Percentiles rank a stretch among this genome's conserved stretches.
Evolutionary conservation across 2,329 filamentous ascomycete genomes (phyloP).

Genomic region (Alternaria tenuissima): DNA sequence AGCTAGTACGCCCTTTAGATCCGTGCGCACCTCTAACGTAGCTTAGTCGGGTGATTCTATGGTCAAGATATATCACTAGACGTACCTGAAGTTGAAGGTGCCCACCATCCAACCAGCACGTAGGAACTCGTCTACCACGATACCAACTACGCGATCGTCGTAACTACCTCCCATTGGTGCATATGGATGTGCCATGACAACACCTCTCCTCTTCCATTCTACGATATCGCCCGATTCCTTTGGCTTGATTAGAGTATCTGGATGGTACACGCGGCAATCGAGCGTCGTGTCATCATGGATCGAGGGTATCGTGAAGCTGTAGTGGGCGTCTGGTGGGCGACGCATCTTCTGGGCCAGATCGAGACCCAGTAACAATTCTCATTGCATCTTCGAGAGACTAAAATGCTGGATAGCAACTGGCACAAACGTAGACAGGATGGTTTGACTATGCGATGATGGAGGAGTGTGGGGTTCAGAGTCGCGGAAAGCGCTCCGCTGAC

Average conservation of each 20-base stretch:
- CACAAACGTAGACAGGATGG: background rate
- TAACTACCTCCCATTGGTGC: slow-evolving; percentile 84
- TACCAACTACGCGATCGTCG: slow-evolving; percentile 81
- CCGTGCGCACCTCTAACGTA: slow-evolving; percentile 74
- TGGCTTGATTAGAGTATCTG: slow-evolving; percentile 34
- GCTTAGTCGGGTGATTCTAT: background rate
- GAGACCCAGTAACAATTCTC: slow-evolving; percentile 31
- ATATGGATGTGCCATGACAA: slow-evolving; percentile 88
- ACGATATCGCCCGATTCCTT: background rate
- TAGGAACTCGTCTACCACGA: slow-evolving; percentile 70
- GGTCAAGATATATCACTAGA: background rate
- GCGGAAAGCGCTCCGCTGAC: slow-evolving; percentile 3
- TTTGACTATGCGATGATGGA: background rate
- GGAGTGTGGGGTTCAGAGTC: slow-evolving; percentile 5
- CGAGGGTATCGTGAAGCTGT: slow-evolving; percentile 81
- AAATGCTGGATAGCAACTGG: background rate
- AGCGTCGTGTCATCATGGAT: slow-evolving; percentile 79
- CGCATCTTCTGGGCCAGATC: slow-evolving; percentile 35
- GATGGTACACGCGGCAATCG: slow-evolving; percentile 83
- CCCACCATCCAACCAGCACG: slow-evolving; percentile 75
- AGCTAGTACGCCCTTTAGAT: slow-evolving; percentile 82
- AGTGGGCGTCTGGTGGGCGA: slow-evolving; percentile 44
- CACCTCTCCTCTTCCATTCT: slow-evolving; percentile 57
- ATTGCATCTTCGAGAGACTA: slow-evolving; percentile 31
- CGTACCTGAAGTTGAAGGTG: slow-evolving; percentile 90